phyloP scores from a whole-genome alignment of 257 asterid genomes.

The Osmanthus fragrans region DNA sequence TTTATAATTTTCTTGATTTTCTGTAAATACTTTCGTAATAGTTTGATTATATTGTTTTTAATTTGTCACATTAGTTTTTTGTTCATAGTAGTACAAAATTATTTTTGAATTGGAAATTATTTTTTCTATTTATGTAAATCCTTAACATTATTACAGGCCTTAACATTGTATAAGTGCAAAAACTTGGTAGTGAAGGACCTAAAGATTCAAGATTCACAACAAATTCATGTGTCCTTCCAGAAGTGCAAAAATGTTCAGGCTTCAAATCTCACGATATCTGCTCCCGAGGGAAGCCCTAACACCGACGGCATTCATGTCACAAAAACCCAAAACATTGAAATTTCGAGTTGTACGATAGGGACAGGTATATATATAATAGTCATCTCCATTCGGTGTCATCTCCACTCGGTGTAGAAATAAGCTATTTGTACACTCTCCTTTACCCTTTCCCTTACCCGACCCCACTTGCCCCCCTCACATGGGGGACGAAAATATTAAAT shows the following conservation, averaged over 20 bases:
- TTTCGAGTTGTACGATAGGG: constrained; percentile 51
- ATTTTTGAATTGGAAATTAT: not conserved
- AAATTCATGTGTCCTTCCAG: constrained; percentile 60
- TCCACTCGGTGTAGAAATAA: too few species aligned
- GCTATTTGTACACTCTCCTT: too few species aligned
- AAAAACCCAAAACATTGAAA: constrained; percentile 43
- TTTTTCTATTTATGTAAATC: not conserved
- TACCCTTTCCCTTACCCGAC: too few species aligned
- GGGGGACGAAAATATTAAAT: too few species aligned
- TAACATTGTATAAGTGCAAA: constrained; percentile 61
- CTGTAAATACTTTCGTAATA: too few species aligned
- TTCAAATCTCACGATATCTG: constrained; percentile 42
- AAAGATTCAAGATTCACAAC: constrained; percentile 58
- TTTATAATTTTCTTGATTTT: too few species aligned
- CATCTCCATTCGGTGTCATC: too few species aligned
- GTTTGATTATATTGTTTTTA: not conserved
- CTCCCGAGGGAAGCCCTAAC: constrained; percentile 72
- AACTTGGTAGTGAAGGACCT: constrained; percentile 51
- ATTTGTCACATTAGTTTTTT: not conserved
- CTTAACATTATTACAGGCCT: constrained; percentile 46
- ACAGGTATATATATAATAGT: constrained; percentile 48
- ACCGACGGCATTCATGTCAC: constrained; percentile 86
- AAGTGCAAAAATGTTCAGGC: constrained; percentile 46
- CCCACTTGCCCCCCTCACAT: too few species aligned
- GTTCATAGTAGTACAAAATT: not conserved